Evolutionary conservation across 768 basidiomycete species (phyloP).

Genomic region (Hygrophoropsis aurantiaca): DNA sequence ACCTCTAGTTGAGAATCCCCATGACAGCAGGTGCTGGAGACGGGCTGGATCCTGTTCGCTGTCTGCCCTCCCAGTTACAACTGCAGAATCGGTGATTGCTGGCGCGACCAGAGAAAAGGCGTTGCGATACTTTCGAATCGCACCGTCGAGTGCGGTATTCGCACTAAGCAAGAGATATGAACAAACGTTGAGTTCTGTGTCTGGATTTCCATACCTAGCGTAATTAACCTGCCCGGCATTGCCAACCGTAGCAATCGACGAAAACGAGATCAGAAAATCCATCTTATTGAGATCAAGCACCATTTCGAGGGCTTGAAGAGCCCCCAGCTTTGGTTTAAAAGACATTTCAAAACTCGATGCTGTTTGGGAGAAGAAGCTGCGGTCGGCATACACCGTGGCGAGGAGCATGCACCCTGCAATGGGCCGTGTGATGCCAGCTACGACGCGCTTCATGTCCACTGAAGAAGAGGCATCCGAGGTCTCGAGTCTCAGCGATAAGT

Average conservation of each 20-base stretch:
- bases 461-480: conserved; percentile 30
- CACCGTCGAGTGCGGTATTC: conserved; percentile 32
- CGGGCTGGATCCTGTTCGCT: conserved; percentile 4
- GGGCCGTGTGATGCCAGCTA: conserved; percentile 18
- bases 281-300: conserved; percentile 24
- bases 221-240: conserved; percentile 40
- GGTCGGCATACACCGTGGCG: conserved; percentile 31
- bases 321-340: conserved; percentile 28
- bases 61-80: conserved; percentile 4
- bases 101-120: conserved; percentile 34
- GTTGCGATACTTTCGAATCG: conserved; percentile 22
- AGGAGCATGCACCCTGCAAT: conserved; percentile 36
- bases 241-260: conserved; percentile 32
- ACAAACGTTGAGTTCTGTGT: neutral
- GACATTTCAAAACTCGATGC: conserved; percentile 26
- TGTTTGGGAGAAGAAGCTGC: conserved; percentile 28
- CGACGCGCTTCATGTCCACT: conserved; percentile 14
- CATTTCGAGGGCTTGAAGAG: conserved; percentile 23
- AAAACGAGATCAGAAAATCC: conserved; percentile 38
- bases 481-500: conserved; percentile 30
- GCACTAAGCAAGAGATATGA: conserved; percentile 26
- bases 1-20: neutral
- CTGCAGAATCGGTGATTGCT: conserved; percentile 26
- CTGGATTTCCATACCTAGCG: conserved; percentile 25
- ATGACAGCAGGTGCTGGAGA: neutral